Evolutionary conservation across 495 filamentous ascomycete species (phyloP).

Genomic region (Pyrenopolyporus hunteri): DNA sequence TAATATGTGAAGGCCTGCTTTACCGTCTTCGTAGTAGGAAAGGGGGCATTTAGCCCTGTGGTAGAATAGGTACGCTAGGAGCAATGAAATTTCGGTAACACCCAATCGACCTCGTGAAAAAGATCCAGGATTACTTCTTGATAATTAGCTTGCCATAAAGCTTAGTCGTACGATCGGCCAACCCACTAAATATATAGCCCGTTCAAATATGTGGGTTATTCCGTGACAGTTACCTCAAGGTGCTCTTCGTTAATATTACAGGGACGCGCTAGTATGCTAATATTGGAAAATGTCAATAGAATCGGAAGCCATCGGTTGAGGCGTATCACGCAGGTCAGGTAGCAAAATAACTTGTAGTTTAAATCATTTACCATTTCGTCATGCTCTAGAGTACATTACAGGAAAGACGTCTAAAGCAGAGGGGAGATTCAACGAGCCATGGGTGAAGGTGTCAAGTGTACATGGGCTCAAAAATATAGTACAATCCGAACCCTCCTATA

Average conservation of each 20-base stretch:
- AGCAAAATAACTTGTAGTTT: background rate
- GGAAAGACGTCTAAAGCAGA: slow-evolving; percentile 27
- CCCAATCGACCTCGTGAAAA: background rate
- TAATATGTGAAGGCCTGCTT: too few relatives aligned
- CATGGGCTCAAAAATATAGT: slow-evolving; percentile 35
- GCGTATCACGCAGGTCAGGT: background rate
- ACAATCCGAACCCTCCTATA: slow-evolving; percentile 36
- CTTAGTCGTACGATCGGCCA: background rate
- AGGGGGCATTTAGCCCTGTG: background rate
- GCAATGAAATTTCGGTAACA: background rate
- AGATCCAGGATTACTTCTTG: too few relatives aligned
- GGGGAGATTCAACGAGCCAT: slow-evolving; percentile 40
- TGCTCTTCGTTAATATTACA: background rate
- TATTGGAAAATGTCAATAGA: too few relatives aligned
- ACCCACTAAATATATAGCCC: background rate
- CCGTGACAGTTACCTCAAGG: background rate
- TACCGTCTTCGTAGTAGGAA: too few relatives aligned
- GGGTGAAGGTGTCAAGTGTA: slow-evolving; percentile 25
- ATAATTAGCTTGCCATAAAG: background rate
- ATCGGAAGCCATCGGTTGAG: too few relatives aligned
- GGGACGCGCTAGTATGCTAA: background rate
- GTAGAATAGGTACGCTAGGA: background rate
- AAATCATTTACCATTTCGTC: slow-evolving; percentile 22
- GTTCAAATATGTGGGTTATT: background rate
- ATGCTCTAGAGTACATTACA: slow-evolving; percentile 14